Evolutionary conservation across 163 green algal species (phyloP).

Genomic region (Trebouxiophyceae sp.): DNA sequence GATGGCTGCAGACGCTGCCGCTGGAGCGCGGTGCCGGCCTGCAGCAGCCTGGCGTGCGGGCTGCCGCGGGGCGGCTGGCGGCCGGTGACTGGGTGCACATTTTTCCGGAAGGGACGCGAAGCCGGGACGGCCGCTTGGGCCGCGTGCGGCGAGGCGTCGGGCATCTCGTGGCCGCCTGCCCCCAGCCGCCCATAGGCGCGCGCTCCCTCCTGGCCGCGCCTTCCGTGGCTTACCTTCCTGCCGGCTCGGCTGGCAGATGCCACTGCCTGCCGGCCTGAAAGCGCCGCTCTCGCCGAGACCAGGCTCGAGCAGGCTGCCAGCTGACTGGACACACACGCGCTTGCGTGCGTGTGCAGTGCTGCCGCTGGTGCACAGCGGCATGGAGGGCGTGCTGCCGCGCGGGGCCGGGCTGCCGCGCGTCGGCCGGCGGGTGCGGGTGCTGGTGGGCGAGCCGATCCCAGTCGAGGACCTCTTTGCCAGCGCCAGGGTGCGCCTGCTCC

Average conservation of each 20-base stretch:
- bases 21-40: slow-evolving; percentile 75
- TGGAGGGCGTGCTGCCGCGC: slow-evolving; percentile 71
- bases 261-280: neutral
- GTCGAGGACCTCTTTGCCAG: slow-evolving; percentile 43
- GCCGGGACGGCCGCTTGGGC: slow-evolving; percentile 34
- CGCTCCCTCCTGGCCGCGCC: neutral
- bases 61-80: slow-evolving; percentile 51
- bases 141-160: slow-evolving; percentile 61
- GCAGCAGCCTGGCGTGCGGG: slow-evolving; percentile 64
- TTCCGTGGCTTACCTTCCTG: neutral
- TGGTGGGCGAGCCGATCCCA: slow-evolving; percentile 63
- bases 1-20: slow-evolving; percentile 68
- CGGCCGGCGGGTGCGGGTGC: slow-evolving; percentile 57
- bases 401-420: slow-evolving; percentile 50
- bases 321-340: too few species aligned
- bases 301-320: too few species aligned
- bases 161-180: slow-evolving; percentile 57
- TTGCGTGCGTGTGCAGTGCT: slow-evolving; percentile 36
- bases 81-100: slow-evolving; percentile 86
- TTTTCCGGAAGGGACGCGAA: slow-evolving; percentile 77
- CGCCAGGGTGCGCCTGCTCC: too few species aligned
- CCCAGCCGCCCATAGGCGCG: slow-evolving; percentile 36
- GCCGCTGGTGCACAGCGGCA: slow-evolving; percentile 81
- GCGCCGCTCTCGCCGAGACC: too few species aligned
- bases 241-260: neutral